Percentiles rank a stretch among this genome's conserved stretches.
These are phyloP conservation scores for Ogataea sp. DNA, from an alignment of 805 yeast genomes.

Conservation along the genomic window DNA sequence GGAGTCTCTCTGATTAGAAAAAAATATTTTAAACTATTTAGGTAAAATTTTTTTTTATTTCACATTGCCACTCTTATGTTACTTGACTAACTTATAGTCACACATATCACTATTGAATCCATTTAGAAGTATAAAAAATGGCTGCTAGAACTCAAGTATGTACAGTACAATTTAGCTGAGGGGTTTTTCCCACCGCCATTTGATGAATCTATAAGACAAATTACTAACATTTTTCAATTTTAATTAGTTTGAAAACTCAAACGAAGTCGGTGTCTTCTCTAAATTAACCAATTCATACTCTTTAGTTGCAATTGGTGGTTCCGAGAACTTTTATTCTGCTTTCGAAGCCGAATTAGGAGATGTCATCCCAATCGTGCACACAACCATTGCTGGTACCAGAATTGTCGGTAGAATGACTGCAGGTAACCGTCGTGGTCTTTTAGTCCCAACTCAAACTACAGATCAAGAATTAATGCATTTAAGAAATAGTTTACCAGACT, in stretches of 20 bases:
- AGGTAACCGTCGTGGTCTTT: conserved; percentile 94
- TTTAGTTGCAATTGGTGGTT: conserved; percentile 94
- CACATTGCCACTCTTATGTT: not conserved
- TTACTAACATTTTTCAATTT: conserved; percentile 4
- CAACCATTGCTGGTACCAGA: conserved; percentile 97
- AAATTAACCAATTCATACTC: conserved; percentile 95
- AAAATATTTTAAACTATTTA: too few relatives aligned
- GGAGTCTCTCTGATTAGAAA: too few relatives aligned
- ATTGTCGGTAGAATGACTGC: conserved; percentile 98
- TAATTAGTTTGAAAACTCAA: conserved; percentile 63
- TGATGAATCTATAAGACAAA: not conserved
- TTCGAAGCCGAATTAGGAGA: conserved; percentile 98
- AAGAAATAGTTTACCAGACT: conserved; percentile 92
- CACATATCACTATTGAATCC: too few relatives aligned
- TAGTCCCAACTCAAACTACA: conserved; percentile 96
- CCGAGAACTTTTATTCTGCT: conserved; percentile 77
- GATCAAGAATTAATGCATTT: conserved; percentile 98
- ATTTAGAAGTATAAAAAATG: too few relatives aligned
- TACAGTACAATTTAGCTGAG: not conserved
- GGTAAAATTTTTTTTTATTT: not conserved
- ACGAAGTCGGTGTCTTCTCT: conserved; percentile 90
- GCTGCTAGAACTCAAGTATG: conserved; percentile 57
- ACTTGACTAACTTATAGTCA: too few relatives aligned
- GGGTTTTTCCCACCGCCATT: not conserved
- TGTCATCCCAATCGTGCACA: conserved; percentile 91